Evolutionary conservation across 768 basidiomycete species (phyloP), one percentile per base, ranked within the genome.

Genomic region (Baorangia bicolor): DNA sequence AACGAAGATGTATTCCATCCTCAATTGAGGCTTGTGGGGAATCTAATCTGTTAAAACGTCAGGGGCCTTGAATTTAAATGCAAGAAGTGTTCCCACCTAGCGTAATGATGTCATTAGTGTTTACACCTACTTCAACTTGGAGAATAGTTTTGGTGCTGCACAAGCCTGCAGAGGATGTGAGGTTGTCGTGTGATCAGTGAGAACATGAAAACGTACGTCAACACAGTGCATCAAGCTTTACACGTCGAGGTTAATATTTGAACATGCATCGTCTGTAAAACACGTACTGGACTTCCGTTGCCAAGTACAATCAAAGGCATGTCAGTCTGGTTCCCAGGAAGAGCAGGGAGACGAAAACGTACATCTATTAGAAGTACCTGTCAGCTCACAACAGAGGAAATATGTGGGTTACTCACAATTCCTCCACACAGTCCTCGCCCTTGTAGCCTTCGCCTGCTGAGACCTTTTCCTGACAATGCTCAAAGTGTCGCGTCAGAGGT

Each of bases 351-450:
- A 41, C 10, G 12, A 49, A 34, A 45, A 70, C 69, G 9, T 54
- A 71, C 69, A 71, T 42, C 69, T 71, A 39, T 48, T 18, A 4
- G 12, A 2, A 27, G 27, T 25, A 39, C 25, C 10, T 27, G 48
- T 62, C 27, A 58, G 39, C 21, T 35, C 23, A 56, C 14, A 33
- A 51, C 14, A 47, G 5, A 38, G 33, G 38, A 28, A 10, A 44
- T 12, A 46, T 14, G 37, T 30, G 4, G 4, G 34, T 45, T n/a
- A 82, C 87, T 71, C 63, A 90, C 89, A 93, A 71, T 80, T 93
- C 92, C 75, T 94, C 91, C 35, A 94, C 88, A 68, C 93, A 96
- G 69, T 95, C 93, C 78, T 96, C 94, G 59, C 85, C 85, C 70
- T 91, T 87, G 82, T 81, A 92, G 37, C 92, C 94, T 65, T 94